Percentiles rank a stretch among this genome's conserved stretches.
phyloP scores from a whole-genome alignment of 352 stramenopile genomes.

The Globisporangium recalcitrans region DNA sequence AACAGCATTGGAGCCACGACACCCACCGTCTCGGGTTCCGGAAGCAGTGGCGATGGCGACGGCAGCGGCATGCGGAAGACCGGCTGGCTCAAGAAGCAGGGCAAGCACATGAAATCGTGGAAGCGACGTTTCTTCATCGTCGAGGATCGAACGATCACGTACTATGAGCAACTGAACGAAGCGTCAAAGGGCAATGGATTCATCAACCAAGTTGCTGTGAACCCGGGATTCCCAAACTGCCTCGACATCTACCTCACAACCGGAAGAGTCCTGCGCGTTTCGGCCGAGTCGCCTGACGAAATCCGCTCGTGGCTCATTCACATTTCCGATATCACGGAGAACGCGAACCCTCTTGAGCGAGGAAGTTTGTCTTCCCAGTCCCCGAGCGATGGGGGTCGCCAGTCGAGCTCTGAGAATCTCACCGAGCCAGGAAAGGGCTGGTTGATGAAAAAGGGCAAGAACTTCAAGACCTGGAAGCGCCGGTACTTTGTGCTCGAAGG shows the following conservation, averaged over 20 bases:
- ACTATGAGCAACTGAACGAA: conserved; percentile 58
- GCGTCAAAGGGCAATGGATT: conserved; percentile 48
- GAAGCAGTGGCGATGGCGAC: conserved; percentile 4
- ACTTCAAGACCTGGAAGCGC: conserved; percentile 66
- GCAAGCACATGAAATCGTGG: conserved; percentile 57
- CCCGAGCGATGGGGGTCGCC: conserved; percentile 8
- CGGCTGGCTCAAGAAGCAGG: conserved; percentile 82
- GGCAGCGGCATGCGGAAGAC: conserved; percentile 29
- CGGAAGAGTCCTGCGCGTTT: conserved; percentile 57
- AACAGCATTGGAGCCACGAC: neutral
- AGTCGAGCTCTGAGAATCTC: neutral
- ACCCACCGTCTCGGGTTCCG: neutral
- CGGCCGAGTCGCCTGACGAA: conserved; percentile 56
- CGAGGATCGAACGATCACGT: conserved; percentile 45
- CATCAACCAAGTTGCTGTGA: conserved; percentile 41
- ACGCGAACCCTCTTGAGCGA: conserved; percentile 19
- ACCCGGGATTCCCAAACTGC: conserved; percentile 50
- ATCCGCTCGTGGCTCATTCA: conserved; percentile 56
- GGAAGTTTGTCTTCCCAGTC: conserved; percentile 12
- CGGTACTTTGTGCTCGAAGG: conserved; percentile 56
- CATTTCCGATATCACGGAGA: conserved; percentile 26
- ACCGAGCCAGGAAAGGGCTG: conserved; percentile 34
- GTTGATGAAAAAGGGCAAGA: conserved; percentile 56
- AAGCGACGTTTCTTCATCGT: conserved; percentile 78
- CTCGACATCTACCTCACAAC: conserved; percentile 59